phyloP scores from a whole-genome alignment of 495 filamentous ascomycete genomes.

The Podospora conica region DNA sequence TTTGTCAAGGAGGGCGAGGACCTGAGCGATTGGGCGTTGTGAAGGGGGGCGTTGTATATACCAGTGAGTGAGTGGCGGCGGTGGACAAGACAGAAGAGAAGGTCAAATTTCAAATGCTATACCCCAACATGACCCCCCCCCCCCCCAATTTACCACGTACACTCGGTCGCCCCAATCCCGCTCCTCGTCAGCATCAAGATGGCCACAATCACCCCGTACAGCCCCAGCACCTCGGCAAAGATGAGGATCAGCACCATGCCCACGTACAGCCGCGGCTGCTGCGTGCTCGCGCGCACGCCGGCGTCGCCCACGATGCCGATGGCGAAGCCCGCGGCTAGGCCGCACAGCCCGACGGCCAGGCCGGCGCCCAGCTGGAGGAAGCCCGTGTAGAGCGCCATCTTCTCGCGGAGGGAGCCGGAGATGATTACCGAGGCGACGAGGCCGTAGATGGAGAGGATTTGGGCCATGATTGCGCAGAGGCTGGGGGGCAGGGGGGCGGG shows the following conservation, averaged over 20 bases:
- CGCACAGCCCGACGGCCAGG: conserved; percentile 41
- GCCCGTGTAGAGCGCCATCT: conserved; percentile 40
- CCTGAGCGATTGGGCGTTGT: conserved; percentile 77
- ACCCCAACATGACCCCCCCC: no score
- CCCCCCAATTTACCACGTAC: conserved; percentile 21
- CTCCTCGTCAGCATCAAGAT: conserved; percentile 39
- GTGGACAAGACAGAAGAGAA: background rate
- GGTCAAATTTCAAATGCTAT: background rate
- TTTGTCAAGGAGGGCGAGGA: conserved; percentile 70
- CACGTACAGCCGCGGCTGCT: conserved; percentile 82
- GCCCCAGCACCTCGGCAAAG: conserved; percentile 84
- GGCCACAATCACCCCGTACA: conserved; percentile 44
- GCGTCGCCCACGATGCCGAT: conserved; percentile 90
- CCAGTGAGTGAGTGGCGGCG: background rate
- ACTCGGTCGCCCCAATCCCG: conserved; percentile 29
- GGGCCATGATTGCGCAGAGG: conserved; percentile 67
- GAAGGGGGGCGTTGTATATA: conserved; percentile 5
- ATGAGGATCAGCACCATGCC: conserved; percentile 95
- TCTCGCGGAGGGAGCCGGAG: conserved; percentile 37
- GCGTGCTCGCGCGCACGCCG: conserved; percentile 80
- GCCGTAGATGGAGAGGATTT: conserved; percentile 64
- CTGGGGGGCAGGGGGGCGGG: conserved; percentile 11
- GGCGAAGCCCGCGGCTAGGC: conserved; percentile 81
- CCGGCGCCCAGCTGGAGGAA: conserved; percentile 45
- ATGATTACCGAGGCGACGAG: conserved; percentile 46